Evolutionary conservation across 2,329 filamentous ascomycete genomes (phyloP).

Genomic region (Aspergillus hiratsukae): DNA sequence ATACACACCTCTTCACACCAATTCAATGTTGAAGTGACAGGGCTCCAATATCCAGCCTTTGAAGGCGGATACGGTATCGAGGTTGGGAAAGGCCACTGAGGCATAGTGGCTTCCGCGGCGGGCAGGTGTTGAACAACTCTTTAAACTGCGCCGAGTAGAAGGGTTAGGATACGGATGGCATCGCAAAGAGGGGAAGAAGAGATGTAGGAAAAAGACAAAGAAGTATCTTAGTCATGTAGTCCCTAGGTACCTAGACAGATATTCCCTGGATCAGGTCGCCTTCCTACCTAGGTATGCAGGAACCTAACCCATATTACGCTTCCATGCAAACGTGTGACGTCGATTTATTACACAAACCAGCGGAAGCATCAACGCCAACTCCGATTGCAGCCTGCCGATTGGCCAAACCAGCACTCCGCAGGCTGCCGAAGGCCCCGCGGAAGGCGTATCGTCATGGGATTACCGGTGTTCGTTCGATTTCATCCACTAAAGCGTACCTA

Average conservation of each 20-base stretch:
- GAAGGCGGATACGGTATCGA: conserved; percentile 43
- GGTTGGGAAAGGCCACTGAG: conserved; percentile 25
- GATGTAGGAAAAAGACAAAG: not conserved
- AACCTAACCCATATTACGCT: not conserved
- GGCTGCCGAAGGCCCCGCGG: conserved; percentile 10
- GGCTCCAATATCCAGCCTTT: conserved; percentile 60
- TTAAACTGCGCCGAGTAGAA: not conserved
- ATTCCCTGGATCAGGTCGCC: not conserved
- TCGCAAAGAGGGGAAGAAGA: not conserved
- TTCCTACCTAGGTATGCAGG: not conserved
- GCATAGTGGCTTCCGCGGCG: conserved; percentile 20
- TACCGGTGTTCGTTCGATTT: not conserved
- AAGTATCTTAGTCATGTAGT: not conserved
- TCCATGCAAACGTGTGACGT: conserved; percentile 1
- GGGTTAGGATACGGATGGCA: not conserved
- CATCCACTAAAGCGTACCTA: not conserved
- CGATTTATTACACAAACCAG: not conserved
- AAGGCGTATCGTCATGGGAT: not conserved
- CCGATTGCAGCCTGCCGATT: conserved; percentile 5
- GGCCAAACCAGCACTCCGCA: conserved; percentile 13
- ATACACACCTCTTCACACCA: conserved; percentile 70
- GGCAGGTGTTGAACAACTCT: not conserved
- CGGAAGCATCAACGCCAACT: not conserved
- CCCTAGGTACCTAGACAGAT: not conserved
- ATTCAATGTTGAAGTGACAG: conserved; percentile 68